phyloP scores from a whole-genome alignment of 805 yeast species.

The Myxozyma geophila region DNA sequence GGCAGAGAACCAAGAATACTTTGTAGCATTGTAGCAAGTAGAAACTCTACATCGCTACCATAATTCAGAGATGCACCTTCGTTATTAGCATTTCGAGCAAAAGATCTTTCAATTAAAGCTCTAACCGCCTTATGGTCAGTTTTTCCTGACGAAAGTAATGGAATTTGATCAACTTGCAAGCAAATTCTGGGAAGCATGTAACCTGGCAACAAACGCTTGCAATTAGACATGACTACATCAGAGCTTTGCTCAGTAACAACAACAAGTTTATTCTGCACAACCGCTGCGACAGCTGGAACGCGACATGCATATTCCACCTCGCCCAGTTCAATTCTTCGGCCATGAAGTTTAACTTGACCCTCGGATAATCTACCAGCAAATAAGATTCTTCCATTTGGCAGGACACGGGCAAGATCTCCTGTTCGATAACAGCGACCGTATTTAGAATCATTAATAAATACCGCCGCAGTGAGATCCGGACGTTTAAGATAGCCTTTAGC shows the following conservation, averaged over 20 bases:
- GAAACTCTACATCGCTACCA: slow-evolving; percentile 2
- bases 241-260: slow-evolving; percentile 23
- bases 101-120: not conserved
- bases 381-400: slow-evolving; percentile 34
- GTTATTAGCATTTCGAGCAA: not conserved
- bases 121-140: slow-evolving; percentile 23
- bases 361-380: slow-evolving; percentile 40
- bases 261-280: slow-evolving; percentile 11
- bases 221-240: slow-evolving; percentile 9
- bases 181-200: slow-evolving; percentile 35
- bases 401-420: slow-evolving; percentile 41
- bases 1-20: slow-evolving; percentile 10
- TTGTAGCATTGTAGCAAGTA: slow-evolving; percentile 4
- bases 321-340: slow-evolving; percentile 44
- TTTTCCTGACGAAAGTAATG: slow-evolving; percentile 38
- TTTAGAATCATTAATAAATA: slow-evolving; percentile 29
- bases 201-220: slow-evolving; percentile 24
- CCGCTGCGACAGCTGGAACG: slow-evolving; percentile 22
- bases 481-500: slow-evolving; percentile 41
- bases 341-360: slow-evolving; percentile 43
- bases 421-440: slow-evolving; percentile 40
- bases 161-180: slow-evolving; percentile 22
- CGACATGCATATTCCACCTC: slow-evolving; percentile 40
- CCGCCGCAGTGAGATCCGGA: slow-evolving; percentile 36
- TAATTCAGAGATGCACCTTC: not conserved